Evolutionary conservation across 208 protist genomes (phyloP).

Genomic region (Trypanosoma conorhini): DNA sequence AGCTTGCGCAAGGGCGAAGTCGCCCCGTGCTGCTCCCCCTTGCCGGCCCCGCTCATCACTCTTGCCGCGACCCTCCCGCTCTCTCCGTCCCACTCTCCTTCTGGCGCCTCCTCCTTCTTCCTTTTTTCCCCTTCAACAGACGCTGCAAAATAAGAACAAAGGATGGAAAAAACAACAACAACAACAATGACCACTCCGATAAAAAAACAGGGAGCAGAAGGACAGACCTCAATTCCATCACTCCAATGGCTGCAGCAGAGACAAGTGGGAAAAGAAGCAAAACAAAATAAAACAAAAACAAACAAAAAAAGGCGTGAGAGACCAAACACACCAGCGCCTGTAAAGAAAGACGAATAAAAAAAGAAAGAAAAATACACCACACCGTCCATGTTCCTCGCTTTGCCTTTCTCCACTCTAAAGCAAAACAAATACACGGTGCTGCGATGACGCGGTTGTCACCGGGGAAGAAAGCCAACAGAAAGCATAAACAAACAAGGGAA

Average conservation of each 20-base stretch:
- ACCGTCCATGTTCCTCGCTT: background rate
- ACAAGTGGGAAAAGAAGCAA: background rate
- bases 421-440: background rate
- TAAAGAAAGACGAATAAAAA: background rate
- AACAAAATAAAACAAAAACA: background rate
- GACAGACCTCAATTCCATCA: background rate
- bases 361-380: background rate
- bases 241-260: background rate
- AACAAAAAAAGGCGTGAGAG: background rate
- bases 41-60: background rate
- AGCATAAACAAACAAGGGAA: background rate
- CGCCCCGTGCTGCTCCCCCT: background rate
- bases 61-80: background rate
- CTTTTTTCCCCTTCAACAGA: background rate
- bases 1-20: background rate
- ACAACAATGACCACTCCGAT: background rate
- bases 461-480: background rate
- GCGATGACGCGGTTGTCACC: background rate
- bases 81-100: background rate
- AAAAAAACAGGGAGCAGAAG: background rate
- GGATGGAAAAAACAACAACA: no score
- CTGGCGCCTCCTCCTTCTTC: background rate
- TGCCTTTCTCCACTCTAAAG: background rate
- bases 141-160: constrained; percentile 9
- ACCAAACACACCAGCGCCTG: background rate